A percentile compares a stretch with the other conserved stretches of the same genome.
Conservation (phyloP, 2,329 filamentous ascomycete genomes). For the Cylindrodendrum hubeiense region DNA sequence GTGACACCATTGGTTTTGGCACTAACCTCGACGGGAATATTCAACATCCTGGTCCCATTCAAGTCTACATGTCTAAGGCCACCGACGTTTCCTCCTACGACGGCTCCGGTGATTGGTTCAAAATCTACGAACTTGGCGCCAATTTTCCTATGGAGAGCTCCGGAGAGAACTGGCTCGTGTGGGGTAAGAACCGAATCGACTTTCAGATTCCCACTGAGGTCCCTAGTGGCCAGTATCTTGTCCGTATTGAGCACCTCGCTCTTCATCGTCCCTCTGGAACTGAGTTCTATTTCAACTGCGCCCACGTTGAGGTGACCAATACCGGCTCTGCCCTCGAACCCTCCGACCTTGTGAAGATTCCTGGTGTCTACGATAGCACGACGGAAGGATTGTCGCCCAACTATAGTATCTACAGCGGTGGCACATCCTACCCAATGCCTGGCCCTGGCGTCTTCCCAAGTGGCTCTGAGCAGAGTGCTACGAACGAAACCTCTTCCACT, state of each 20-base stretch:
- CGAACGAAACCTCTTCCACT: too few relatives aligned
- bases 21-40: constrained; percentile 5
- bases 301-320: constrained; percentile 10
- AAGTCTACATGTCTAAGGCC: constrained; percentile 20
- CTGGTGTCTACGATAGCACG: constrained; percentile 9
- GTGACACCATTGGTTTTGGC: constrained; percentile 10
- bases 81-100: constrained; percentile 13
- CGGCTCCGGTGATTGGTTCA: constrained; percentile 22
- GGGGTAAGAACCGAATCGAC: constrained; percentile 16
- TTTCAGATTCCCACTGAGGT: constrained; percentile 12
- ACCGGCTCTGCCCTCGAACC: constrained; percentile 8
- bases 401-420: constrained; percentile 14
- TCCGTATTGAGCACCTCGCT: constrained; percentile 20
- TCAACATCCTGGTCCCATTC: constrained; percentile 14
- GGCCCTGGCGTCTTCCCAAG: constrained; percentile 8
- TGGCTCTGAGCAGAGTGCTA: background rate
- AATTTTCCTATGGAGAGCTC: constrained; percentile 5
- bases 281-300: constrained; percentile 24
- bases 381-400: constrained; percentile 12
- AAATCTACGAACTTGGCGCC: constrained; percentile 17
- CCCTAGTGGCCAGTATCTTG: constrained; percentile 17
- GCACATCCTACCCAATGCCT: constrained; percentile 13
- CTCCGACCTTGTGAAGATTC: constrained; percentile 9
- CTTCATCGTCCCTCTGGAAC: constrained; percentile 10
- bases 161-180: constrained; percentile 13